Conservation (phyloP, 306 rosid species). For the Elaeagnus macrophylla region DNA sequence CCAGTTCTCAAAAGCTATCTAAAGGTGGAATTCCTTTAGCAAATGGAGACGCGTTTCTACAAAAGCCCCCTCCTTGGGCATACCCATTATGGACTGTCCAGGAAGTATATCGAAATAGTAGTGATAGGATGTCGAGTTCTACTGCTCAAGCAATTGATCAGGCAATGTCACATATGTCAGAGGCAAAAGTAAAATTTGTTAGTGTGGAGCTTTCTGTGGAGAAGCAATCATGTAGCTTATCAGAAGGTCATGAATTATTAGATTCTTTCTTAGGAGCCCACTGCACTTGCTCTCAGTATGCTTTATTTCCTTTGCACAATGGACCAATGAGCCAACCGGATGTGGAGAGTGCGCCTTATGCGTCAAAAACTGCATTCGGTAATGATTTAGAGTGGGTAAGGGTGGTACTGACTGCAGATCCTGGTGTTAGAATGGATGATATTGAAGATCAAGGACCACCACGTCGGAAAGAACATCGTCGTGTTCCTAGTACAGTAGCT, state of each 20-base stretch:
- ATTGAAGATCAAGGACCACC: conserved; percentile 67
- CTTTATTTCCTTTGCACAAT: conserved; percentile 17
- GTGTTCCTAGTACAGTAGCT: conserved; percentile 96
- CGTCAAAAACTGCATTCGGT: conserved; percentile 31
- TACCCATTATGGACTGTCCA: conserved; percentile 93
- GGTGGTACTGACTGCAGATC: conserved; percentile 77
- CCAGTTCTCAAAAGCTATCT: conserved; percentile 79
- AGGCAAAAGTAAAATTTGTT: conserved; percentile 58
- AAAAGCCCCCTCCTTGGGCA: conserved; percentile 98
- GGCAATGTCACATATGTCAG: conserved; percentile 83
- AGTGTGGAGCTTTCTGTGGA: conserved; percentile 52
- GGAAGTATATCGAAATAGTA: conserved; percentile 94
- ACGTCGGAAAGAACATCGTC: conserved; percentile 91
- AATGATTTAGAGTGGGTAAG: conserved; percentile 78
- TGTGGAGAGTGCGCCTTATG: conserved; percentile 21
- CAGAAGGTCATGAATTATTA: conserved; percentile 29
- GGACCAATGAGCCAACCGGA: conserved; percentile 18
- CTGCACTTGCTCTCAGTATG: conserved; percentile 6
- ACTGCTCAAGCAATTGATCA: conserved; percentile 98
- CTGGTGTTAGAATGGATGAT: conserved; percentile 81
- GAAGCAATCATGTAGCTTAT: conserved; percentile 30
- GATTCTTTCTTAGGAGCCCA: conserved; percentile 15
- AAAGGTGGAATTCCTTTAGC: conserved; percentile 97
- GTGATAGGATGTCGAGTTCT: conserved; percentile 94
- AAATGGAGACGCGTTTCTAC: conserved; percentile 87